Evolutionary conservation across 768 basidiomycete genomes (phyloP).

Genomic region (Lentinula aciculospora): DNA sequence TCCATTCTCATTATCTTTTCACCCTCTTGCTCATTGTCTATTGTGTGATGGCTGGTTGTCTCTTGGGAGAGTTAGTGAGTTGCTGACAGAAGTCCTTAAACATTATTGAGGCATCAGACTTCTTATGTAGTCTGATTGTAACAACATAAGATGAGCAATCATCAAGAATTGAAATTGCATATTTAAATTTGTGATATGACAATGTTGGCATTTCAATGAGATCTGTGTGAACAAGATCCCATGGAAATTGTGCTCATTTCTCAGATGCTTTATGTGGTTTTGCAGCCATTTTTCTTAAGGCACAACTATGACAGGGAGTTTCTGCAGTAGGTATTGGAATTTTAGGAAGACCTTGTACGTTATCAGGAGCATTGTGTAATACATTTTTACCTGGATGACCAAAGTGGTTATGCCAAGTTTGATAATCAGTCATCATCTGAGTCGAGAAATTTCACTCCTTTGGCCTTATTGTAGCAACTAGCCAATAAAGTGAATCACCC

Average conservation of each 20-base stretch:
- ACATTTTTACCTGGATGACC: too few relatives aligned
- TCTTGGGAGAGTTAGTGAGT: too few relatives aligned
- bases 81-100: too few relatives aligned
- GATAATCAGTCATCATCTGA: too few relatives aligned
- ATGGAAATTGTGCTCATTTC: slow-evolving; percentile 5
- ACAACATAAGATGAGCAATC: neutral
- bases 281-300: slow-evolving; percentile 16
- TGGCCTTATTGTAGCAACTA: too few relatives aligned
- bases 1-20: too few relatives aligned
- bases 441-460: too few relatives aligned
- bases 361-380: too few relatives aligned
- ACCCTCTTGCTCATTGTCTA: too few relatives aligned
- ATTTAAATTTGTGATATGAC: neutral
- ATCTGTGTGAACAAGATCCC: slow-evolving; percentile 19
- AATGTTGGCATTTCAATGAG: slow-evolving; percentile 7
- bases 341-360: neutral
- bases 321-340: neutral
- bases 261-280: slow-evolving; percentile 13
- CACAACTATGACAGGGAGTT: slow-evolving; percentile 13
- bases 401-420: too few relatives aligned
- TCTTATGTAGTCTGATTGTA: neutral
- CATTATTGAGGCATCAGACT: neutral
- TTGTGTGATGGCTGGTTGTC: too few relatives aligned
- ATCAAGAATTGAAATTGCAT: neutral
- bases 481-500: too few relatives aligned